These are phyloP conservation scores for Globisporangium spiculum DNA, from an alignment of 352 stramenopile genomes.

Conservation along the genomic window DNA sequence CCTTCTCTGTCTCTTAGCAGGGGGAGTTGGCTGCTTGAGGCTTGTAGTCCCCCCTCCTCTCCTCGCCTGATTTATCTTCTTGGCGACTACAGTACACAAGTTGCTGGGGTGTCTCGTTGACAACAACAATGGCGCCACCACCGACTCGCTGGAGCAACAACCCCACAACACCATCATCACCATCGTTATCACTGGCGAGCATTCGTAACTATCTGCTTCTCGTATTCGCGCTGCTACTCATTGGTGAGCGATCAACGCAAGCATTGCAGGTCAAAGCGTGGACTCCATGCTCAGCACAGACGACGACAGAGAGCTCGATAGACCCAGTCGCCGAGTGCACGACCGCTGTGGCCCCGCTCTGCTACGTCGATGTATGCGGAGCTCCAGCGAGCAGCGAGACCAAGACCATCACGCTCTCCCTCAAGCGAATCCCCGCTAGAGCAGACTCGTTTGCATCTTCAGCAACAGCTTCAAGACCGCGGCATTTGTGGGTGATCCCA, in stretches of 20 bases:
- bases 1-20: background rate
- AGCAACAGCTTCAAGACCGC: background rate
- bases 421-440: conserved; percentile 41
- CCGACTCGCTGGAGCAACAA: background rate
- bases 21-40: background rate
- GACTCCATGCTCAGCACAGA: background rate
- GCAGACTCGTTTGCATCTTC: background rate
- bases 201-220: background rate
- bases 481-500: conserved; percentile 36
- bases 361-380: conserved; percentile 40
- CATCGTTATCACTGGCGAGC: background rate
- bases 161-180: background rate
- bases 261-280: conserved; percentile 9
- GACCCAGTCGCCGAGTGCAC: conserved; percentile 27
- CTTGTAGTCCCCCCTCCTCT: background rate
- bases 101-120: background rate
- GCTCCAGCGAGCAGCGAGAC: conserved; percentile 15
- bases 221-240: background rate
- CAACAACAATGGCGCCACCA: background rate
- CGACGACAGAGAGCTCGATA: background rate
- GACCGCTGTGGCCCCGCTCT: conserved; percentile 39
- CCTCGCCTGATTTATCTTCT: background rate
- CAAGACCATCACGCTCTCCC: conserved; percentile 39
- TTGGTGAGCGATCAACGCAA: background rate
- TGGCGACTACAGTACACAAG: background rate